Base-by-base conservation (phyloP, 2,329 filamentous ascomycete genomes). In the Pyrenophora seminiperda region DNA sequence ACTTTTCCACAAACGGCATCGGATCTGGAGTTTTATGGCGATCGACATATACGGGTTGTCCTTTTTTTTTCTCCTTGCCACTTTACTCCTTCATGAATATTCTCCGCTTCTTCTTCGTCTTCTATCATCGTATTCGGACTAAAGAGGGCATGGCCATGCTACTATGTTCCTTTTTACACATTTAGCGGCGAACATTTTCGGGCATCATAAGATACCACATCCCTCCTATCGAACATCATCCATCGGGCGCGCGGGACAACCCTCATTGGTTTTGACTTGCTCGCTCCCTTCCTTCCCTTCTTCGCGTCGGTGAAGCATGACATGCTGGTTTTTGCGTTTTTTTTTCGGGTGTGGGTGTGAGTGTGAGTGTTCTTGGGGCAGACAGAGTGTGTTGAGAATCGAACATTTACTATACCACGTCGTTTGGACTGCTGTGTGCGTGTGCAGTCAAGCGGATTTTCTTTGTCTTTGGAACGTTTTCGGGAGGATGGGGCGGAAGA, bases 11-110 rank as follows among this genome's bases (percentile, higher is more conserved):
- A 9, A 32, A 7, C 11, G 47, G 47, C 47, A 50, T 50, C 14
- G 47, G 36, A 11, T 36, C 15, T 39, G 47, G 41, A 39, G 42
- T 50, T 50, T 10, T 13, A 44, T 17, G 33, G 33, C 32, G 39
- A 32, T 34, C 17, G 30, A 36, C 40, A 39, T 33, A 39, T 17
- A 44, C n/a, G 13, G 17, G 33, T 33, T 22, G 17, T n/a, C 9
- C 18, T 15, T 45, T 30, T 18, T 30, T 31, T 19, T 10, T 14
- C 17, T 31, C n/a, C 14, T 14, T 34, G 34, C 10, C 11, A 17
- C 10, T n/a, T n/a, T 24, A 14, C 20, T 24, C 27, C 32, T 14
- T 33, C 31, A 33, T 33, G n/a, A 17, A 5, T 10, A 33, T 33
- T 33, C 31, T 17, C 31, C 31, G 3, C 31, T 22, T 10, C 22